Base-by-base conservation (phyloP, 352 stramenopile genomes). In the Phytophthora palmivora region DNA sequence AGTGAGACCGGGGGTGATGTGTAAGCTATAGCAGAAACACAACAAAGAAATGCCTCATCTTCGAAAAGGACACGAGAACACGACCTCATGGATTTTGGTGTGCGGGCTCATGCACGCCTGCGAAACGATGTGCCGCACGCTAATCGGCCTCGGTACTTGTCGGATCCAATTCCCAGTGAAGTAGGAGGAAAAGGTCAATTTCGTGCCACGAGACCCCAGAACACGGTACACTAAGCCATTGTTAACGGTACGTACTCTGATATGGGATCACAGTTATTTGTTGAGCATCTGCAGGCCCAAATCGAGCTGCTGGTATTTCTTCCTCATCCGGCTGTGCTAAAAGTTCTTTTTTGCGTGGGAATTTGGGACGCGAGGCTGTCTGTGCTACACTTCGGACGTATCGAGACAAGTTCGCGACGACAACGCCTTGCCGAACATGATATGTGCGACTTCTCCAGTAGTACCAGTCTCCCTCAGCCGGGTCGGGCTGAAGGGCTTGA, bases 281-380 rank as follows among this genome's bases (percentile, higher is more conserved):
- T 56, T 39, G 55, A 63, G 32, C 45, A 56, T 34, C 5, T 63
- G 26, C 44, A 56, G 55, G 32, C 26, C 10, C 44, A 63, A 28
- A 42, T 33, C 15, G 55, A 63, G 12, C 36, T 38, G 2, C 45
- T 56, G n/a, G 32, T 30, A 2, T 56, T 63, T 15, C 14, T 38
- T 2, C 36, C 55, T 24, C 44, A 45, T 24, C 36, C 45, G 0
- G 55, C 55, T 22, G 44, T 63, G 7, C 37, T 63, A 2, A 48
- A 33, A 12, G 55, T 33, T 21, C n/a, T 33, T 55, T 26, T 63
- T 28, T 16, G 44, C 43, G 4, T 56, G 44, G 55, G 44, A 49
- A 15, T 50, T 55, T 22, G 55, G 55, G 11, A 43, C 50, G 8
- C 33, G 55, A 26, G 55, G 55, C 26, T 56, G 6, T 63, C 44